Base-by-base conservation (phyloP, 1,284 basidiomycete genomes). In the Amylostereum chailletii region DNA sequence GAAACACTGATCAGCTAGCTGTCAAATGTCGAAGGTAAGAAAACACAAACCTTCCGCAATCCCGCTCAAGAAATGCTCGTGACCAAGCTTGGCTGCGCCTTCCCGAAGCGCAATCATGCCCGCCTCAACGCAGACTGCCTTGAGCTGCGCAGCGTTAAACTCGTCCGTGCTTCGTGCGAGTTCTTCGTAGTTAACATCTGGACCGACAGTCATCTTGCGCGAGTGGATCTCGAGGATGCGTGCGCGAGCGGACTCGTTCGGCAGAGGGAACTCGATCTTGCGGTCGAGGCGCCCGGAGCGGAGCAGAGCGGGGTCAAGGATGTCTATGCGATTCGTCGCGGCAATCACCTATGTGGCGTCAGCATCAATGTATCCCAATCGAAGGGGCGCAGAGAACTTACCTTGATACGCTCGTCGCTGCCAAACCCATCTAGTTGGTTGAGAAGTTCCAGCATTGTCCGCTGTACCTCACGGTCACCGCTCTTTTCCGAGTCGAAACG, bases 271-370 rank as follows among this genome's bases (percentile, higher is more conserved):
- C 62, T 90, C 86, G 58, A 90, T 88, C 70, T 90, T 90, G 53
- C 86, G 69, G 63, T 90, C 86, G 47, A 90, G 69, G 57, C 86
- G 78, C 47, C 86, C 86, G 10, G 84, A 87, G 51, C 86, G 79
- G 27, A 90, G 76, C 7, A 90, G 69, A 0, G 86, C 86, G 2
- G 86, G 85, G 62, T 90, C 86, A 42, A 99, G 85, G 53, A 98
- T 98, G 69, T 99, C 95, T 61, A 99, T 99, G 65, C 95, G 83
- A 71, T 99, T 99, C 33, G 95, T 99, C 1, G 95, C 95, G 11
- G 95, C 95, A 58, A 99, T 98, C 55, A 99, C 95, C 91, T 94
- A 56, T 27, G 43, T 26, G 19, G 19, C 19, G 19, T 19, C 19
- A 19, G 19, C 19, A 19, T 19, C 19, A 19, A 19, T 19, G 19